Evolutionary conservation across 257 asterid species (phyloP).

Genomic region (Solanum pennellii): DNA sequence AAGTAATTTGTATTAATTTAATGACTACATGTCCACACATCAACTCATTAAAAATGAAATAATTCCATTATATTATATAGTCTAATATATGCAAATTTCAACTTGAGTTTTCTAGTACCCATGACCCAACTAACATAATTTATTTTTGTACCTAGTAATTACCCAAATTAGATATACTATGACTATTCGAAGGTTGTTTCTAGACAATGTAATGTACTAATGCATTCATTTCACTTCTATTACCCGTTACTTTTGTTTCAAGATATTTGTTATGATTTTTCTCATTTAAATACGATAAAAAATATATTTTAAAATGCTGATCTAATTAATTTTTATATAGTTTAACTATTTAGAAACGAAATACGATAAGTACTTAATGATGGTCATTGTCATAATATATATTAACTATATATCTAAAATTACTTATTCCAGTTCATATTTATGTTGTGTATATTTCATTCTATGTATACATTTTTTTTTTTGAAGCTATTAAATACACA

Average conservation of each 20-base stretch:
- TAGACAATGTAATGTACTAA: not conserved
- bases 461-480: not conserved
- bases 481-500: accelerated
- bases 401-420: not conserved
- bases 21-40: not conserved
- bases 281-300: accelerated
- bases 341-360: not conserved
- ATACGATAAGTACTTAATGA: not conserved
- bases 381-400: not conserved
- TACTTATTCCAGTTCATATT: not conserved
- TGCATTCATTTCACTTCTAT: not conserved
- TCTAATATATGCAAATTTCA: not conserved
- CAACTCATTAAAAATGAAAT: not conserved
- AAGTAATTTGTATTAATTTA: not conserved
- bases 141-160: not conserved
- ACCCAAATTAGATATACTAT: not conserved
- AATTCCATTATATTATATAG: not conserved
- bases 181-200: not conserved
- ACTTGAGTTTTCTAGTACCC: not conserved
- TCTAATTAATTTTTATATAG: not conserved
- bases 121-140: not conserved
- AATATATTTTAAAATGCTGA: not conserved
- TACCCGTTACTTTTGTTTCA: not conserved
- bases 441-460: accelerated
- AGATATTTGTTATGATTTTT: not conserved